Base-by-base conservation (phyloP, 257 asterid genomes). In the Solanum appendiculatum region DNA sequence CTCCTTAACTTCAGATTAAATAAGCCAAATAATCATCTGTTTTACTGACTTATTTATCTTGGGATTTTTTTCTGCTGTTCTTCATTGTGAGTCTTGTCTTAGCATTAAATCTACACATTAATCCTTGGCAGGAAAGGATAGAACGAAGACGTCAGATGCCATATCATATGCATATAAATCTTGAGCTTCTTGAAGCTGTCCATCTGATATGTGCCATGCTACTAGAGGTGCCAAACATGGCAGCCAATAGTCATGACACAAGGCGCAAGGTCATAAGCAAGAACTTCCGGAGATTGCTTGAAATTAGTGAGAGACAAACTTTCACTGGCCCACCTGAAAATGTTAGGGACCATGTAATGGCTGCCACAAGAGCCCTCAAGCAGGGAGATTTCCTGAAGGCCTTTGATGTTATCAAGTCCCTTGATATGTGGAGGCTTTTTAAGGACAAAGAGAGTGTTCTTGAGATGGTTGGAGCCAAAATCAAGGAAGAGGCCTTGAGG, bases 81-180 rank as follows among this genome's bases (percentile, higher is more conserved):
- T 74, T 74, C 56, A 39, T 39, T 39, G 33, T 39, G 56, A 40
- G 58, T 25, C 36, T 42, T 73, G n/a, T 14, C 83, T 12, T 12
- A 77, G 58, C 58, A 40, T 77, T 42, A 77, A 77, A 42, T 42
- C 36, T 42, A 40, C 83, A 77, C 37, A 4, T 69, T 85, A 40
- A 85, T 42, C 39, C 11, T 83, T 70, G 90, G 44, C 91, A 97
- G 99, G 99, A 97, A 88, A 96, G 98, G 39, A 87, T 91, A 88
- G 99, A 97, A 92, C 92, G 96, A 85, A 93, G 99, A 92, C 98
- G 99, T 27, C 98, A 94, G 88, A 95, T 97, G 98, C 99, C 99
- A 15, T 97, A 97, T 88, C 99, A 97, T 85, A 94, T 95, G 99
- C 99, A 97, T 84, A 95, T 97, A 85, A 97, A 97, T 89, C 98